Conservation (phyloP, 768 basidiomycete genomes). For the Tricholoma hemisulphureum region DNA sequence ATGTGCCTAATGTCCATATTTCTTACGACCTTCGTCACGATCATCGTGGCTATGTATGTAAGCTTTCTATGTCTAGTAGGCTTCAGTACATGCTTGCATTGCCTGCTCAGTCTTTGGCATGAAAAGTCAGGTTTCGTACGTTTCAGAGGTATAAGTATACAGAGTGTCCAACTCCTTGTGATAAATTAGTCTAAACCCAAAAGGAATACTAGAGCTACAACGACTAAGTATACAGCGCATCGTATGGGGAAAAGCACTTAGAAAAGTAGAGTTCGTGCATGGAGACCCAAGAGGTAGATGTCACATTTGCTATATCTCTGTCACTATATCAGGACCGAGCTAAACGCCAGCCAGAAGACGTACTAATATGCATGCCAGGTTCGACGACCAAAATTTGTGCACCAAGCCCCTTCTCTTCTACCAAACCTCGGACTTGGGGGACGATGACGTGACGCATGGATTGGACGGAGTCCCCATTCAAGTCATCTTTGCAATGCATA, state of each 20-base stretch:
- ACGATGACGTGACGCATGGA: constrained; percentile 69
- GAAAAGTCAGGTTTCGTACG: neutral
- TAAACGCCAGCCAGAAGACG: constrained; percentile 26
- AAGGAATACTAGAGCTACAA: constrained; percentile 40
- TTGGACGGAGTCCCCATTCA: constrained; percentile 44
- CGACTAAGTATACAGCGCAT: constrained; percentile 35
- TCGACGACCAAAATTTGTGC: constrained; percentile 67
- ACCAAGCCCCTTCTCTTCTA: constrained; percentile 63
- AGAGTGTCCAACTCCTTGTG: neutral
- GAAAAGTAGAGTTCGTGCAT: constrained; percentile 5
- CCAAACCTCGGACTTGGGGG: constrained; percentile 65
- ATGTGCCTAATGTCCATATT: constrained; percentile 24
- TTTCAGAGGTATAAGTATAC: neutral
- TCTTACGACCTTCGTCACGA: constrained; percentile 21
- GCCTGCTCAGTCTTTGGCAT: no score
- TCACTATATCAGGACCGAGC: neutral
- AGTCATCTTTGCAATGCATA: constrained; percentile 84
- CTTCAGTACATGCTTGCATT: no score
- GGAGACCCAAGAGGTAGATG: constrained; percentile 4
- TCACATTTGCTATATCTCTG: constrained; percentile 35
- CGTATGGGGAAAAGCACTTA: constrained; percentile 6
- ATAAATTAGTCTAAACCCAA: constrained; percentile 1
- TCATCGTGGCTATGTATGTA: constrained; percentile 11
- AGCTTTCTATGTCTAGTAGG: neutral
- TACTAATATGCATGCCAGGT: constrained; percentile 82